Base-by-base conservation (phyloP, 2,329 filamentous ascomycete genomes). In the Beauveria brongniartii region DNA sequence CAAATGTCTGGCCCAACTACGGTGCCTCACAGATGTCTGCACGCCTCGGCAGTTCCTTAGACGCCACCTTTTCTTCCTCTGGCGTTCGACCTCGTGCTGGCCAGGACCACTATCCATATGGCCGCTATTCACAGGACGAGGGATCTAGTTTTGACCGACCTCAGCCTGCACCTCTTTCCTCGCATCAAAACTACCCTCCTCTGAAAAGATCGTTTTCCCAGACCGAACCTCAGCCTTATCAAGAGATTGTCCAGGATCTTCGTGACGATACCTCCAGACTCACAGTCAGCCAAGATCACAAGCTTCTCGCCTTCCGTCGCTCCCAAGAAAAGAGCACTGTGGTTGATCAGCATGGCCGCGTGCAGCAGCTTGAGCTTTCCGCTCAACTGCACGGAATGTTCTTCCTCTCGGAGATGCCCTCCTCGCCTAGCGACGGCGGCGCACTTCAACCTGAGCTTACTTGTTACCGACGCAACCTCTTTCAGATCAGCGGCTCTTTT, bases 401-500 rank as follows among this genome's bases (percentile, higher is more conserved):
- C 77, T 93, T 93, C 72, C 79, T 93, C 37, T 91, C 90, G 34
- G 90, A 93, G 71, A 89, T 89, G 77, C 87, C 88, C 1, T 82
- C 87, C 69, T 85, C 80, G 63, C 76, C 78, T 59, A 79, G 73
- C 65, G 84, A 88, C 65, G 83, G 82, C 62, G 78, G 74, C 51
- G 72, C 81, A 52, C 77, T 87, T 55, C 88, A 89, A 70, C 91
- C 85, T 57, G 93, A 97, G 75, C 75, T 97, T 72, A 97, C 93
- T 3, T 97, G 93, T 80, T 97, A 97, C 75, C 89, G 93, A 65
- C 86, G 93, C 53, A 97, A 97, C 71, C 80, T 97, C 54, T 97
- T 97, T 74, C 93, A 97, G 73, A 95, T 97, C 69, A 96, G 92
- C 63, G 93, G 93, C 62, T 92, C 88, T 5, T 84, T 96, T 62